A percentile compares a stretch with the other conserved stretches of the same genome.
Conservation (phyloP, 1,139 yeast species). For the Candida glucosophila region DNA sequence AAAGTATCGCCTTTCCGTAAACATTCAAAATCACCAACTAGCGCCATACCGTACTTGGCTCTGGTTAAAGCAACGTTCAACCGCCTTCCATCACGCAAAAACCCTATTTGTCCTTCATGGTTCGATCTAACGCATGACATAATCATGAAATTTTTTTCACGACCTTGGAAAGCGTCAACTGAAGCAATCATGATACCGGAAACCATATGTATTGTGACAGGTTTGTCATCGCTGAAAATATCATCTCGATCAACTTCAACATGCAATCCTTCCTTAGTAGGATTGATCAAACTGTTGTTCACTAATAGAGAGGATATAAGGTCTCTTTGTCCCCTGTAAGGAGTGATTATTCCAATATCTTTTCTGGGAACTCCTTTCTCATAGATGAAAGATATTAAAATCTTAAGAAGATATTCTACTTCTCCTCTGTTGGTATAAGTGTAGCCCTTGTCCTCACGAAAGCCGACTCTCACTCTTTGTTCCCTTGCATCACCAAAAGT, state of each 20-base stretch:
- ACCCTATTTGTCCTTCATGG: slow-evolving; percentile 42
- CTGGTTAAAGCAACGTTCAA: slow-evolving; percentile 62
- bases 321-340: slow-evolving; percentile 68
- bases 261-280: slow-evolving; percentile 37
- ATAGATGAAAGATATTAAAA: slow-evolving; percentile 40
- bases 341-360: slow-evolving; percentile 61
- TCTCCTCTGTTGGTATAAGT: slow-evolving; percentile 50
- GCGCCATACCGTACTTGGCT: slow-evolving; percentile 47
- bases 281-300: slow-evolving; percentile 47
- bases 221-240: slow-evolving; percentile 38
- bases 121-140: slow-evolving; percentile 59
- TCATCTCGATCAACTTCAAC: slow-evolving; percentile 52
- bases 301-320: slow-evolving; percentile 43
- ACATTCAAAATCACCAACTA: slow-evolving; percentile 49
- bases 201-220: slow-evolving; percentile 50
- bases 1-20: slow-evolving; percentile 37
- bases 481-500: slow-evolving; percentile 36
- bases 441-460: slow-evolving; percentile 42
- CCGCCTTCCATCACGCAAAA: slow-evolving; percentile 49
- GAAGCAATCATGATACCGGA: slow-evolving; percentile 64
- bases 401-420: slow-evolving; percentile 34
- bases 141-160: slow-evolving; percentile 51
- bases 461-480: slow-evolving; percentile 34
- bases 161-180: slow-evolving; percentile 61
- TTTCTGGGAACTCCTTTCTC: slow-evolving; percentile 43